These are phyloP conservation scores for Mortierella sp. DNA, from an alignment of 371 early-diverging fungal genomes.

Conservation along the genomic window DNA sequence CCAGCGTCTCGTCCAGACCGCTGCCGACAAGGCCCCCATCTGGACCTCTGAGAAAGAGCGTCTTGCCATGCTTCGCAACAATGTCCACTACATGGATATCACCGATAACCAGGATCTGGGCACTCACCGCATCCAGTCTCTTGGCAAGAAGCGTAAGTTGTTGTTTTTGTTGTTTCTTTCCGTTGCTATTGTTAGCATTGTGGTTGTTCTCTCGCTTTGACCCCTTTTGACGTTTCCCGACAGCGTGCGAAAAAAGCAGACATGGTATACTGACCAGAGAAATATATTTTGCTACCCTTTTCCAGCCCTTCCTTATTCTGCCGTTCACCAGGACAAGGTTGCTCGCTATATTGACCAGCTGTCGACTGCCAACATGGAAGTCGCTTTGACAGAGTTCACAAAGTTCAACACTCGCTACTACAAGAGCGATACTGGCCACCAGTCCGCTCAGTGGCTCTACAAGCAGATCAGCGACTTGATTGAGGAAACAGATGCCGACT, in stretches of 20 bases:
- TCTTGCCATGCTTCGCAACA: slow-evolving; percentile 71
- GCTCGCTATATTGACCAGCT: slow-evolving; percentile 68
- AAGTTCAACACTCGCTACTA: slow-evolving; percentile 93
- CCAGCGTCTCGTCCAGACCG: slow-evolving; percentile 58
- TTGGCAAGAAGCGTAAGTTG: slow-evolving; percentile 45
- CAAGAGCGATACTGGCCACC: slow-evolving; percentile 76
- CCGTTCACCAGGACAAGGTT: slow-evolving; percentile 69
- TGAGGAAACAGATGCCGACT: slow-evolving; percentile 52
- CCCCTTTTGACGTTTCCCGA: neutral
- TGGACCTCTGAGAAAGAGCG: slow-evolving; percentile 80
- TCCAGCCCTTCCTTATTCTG: slow-evolving; percentile 62
- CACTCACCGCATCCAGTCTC: slow-evolving; percentile 1
- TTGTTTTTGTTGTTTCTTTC: neutral
- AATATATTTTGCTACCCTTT: neutral
- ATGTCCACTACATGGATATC: slow-evolving; percentile 88
- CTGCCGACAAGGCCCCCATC: slow-evolving; percentile 62
- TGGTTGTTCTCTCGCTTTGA: neutral
- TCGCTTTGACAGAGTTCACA: slow-evolving; percentile 78
- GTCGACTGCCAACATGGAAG: slow-evolving; percentile 72
- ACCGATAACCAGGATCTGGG: slow-evolving; percentile 73
- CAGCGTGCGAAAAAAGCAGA: neutral
- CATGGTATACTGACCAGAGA: neutral
- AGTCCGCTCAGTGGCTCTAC: slow-evolving; percentile 85
- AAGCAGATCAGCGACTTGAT: slow-evolving; percentile 69
- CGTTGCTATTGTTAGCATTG: neutral